phyloP scores from a whole-genome alignment of 108 stramenopile species.

The Skeletonema costatum region DNA sequence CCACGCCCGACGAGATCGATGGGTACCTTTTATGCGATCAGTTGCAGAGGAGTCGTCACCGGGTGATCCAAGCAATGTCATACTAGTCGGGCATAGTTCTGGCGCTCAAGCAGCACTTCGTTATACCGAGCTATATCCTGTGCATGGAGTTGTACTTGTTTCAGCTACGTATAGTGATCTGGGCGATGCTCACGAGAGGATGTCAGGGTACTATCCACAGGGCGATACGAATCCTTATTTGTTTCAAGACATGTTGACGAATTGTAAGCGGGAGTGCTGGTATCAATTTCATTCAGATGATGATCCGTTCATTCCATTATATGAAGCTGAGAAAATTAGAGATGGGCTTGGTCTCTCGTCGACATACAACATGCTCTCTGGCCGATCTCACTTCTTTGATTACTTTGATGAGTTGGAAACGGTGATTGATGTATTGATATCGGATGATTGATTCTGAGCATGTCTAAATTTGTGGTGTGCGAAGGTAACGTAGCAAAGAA shows the following conservation, averaged over 20 bases:
- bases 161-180: conserved; percentile 72
- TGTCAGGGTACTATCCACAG: conserved; percentile 74
- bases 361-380: conserved; percentile 59
- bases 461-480: too few relatives aligned
- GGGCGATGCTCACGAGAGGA: conserved; percentile 71
- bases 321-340: conserved; percentile 59
- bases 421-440: conserved; percentile 8
- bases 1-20: conserved; percentile 62
- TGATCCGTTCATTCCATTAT: conserved; percentile 72
- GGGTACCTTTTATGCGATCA: conserved; percentile 67
- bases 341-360: conserved; percentile 61
- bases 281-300: conserved; percentile 77
- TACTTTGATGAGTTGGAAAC: conserved; percentile 54
- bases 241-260: conserved; percentile 61
- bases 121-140: conserved; percentile 59
- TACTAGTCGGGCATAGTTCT: conserved; percentile 74
- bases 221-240: conserved; percentile 53
- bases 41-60: conserved; percentile 24
- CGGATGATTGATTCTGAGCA: background rate
- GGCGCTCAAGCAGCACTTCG: conserved; percentile 73
- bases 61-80: conserved; percentile 39
- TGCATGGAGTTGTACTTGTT: conserved; percentile 56
- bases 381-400: conserved; percentile 74
- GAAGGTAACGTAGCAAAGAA: too few relatives aligned
- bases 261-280: conserved; percentile 51